phyloP scores from a whole-genome alignment of 768 basidiomycete genomes.

The Rubroboletus satanas region DNA sequence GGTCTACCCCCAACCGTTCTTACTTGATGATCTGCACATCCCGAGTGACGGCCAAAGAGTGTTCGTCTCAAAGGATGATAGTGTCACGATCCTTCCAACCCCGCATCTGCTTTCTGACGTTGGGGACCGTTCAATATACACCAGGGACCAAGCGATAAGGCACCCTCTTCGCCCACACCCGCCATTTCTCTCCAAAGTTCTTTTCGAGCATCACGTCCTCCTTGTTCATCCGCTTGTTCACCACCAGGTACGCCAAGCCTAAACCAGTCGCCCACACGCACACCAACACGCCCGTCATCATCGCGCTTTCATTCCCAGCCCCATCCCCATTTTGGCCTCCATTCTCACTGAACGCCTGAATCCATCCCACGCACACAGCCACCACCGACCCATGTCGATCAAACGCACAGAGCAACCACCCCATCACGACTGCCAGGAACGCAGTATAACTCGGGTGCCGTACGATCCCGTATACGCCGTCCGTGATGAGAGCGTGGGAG shows the following conservation, averaged over 20 bases:
- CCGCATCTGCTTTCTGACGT: neutral
- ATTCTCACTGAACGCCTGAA: neutral
- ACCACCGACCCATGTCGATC: conserved; percentile 2
- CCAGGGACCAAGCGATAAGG: conserved; percentile 24
- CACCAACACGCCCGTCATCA: neutral
- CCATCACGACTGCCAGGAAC: neutral
- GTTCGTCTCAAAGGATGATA: neutral
- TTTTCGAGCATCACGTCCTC: conserved; percentile 30
- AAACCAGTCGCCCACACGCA: neutral
- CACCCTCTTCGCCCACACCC: conserved; percentile 20
- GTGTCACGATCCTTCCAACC: neutral
- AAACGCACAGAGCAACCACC: conserved; percentile 2
- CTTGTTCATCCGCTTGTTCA: conserved; percentile 19
- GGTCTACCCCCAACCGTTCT: too few relatives aligned
- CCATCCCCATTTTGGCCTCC: neutral
- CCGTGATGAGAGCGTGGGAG: conserved; percentile 24
- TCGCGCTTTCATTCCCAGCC: neutral
- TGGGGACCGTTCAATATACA: conserved; percentile 8
- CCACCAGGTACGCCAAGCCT: accelerated
- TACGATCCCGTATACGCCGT: conserved; percentile 24
- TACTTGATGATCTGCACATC: too few relatives aligned
- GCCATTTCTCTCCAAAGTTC: conserved; percentile 28
- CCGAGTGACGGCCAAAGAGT: neutral
- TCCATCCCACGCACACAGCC: neutral
- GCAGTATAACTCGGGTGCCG: conserved; percentile 31